Base-by-base conservation (phyloP, 1,284 basidiomycete species). In the Ustilago nuda region DNA sequence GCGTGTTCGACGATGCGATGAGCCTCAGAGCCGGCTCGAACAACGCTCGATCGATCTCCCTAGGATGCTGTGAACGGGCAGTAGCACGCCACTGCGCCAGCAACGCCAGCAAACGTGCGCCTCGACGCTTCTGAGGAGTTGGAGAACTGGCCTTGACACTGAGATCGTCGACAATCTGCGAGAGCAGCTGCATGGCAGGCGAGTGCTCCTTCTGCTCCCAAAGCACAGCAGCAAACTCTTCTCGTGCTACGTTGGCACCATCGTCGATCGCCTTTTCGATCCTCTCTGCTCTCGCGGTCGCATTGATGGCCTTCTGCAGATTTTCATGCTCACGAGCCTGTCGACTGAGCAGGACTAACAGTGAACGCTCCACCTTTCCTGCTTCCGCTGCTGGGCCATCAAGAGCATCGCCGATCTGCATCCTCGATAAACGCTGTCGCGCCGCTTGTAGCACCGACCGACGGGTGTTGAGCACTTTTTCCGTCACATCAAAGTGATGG, bases 141-240 rank as follows among this genome's bases (percentile, higher is more conserved):
- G 63, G 33, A 2, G 74, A 62, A 17, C 45, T 56, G 12, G 33
- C 13, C 0, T 56, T 62, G 19, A 64, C 43, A 4, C 32, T 48
- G 9, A 76, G 60, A 27, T 32, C 57, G 23, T 72, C 74, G 0
- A 81, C 52, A 30, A 79, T 86, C 39, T 88, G 88, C 61, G 89
- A 89, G 63, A 96, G 88, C 65, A 90, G 91, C 76, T 93, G 90
- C 39, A 96, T 91, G 0, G 96, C 95, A 1, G 92, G 87, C 61
- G 91, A 90, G 79, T 94, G 92, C 82, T 98, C 94, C 41, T 91
- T 90, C 79, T 94, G 92, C 5, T 90, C 87, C 94, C 96, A 98
- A 12, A 98, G 89, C 7, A 98, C 94, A 62, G 92, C 90, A 2
- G 95, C 92, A 77, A 94, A 94, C 84, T 98, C 95, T 80, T 91